A percentile compares a stretch with the other conserved stretches of the same genome.
Conservation (phyloP, 2,329 filamentous ascomycete species). For the Gaeumannomyces sp. region DNA sequence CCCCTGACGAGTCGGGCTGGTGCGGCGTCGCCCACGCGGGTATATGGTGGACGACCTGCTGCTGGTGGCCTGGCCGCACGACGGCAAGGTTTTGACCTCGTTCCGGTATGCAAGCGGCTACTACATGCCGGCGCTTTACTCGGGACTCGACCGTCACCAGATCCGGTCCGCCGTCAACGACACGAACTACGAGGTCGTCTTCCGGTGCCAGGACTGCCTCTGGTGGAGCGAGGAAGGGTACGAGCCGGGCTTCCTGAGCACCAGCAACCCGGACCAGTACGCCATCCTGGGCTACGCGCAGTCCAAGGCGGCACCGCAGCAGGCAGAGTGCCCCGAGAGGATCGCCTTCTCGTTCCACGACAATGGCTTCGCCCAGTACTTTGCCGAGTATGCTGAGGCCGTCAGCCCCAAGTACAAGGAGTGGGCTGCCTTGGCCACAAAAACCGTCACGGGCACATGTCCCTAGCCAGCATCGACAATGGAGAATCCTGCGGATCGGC, state of each 20-base stretch:
- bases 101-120: slow-evolving; percentile 55
- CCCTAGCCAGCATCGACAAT: not conserved
- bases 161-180: slow-evolving; percentile 52
- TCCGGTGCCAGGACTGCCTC: slow-evolving; percentile 55
- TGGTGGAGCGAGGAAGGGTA: slow-evolving; percentile 28
- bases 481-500: not conserved
- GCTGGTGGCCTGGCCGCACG: slow-evolving; percentile 50
- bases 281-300: slow-evolving; percentile 51
- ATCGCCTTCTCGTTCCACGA: slow-evolving; percentile 15
- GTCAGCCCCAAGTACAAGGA: slow-evolving; percentile 10
- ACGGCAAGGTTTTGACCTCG: slow-evolving; percentile 47
- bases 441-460: slow-evolving; percentile 3
- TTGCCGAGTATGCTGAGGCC: slow-evolving; percentile 12
- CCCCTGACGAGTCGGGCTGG: slow-evolving; percentile 44
- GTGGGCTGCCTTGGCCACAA: slow-evolving; percentile 13
- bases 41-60: slow-evolving; percentile 53
- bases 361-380: slow-evolving; percentile 19
- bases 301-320: slow-evolving; percentile 26
- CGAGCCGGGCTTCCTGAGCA: slow-evolving; percentile 35
- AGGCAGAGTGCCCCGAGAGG: slow-evolving; percentile 11
- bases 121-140: slow-evolving; percentile 50
- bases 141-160: slow-evolving; percentile 56
- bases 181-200: slow-evolving; percentile 56
- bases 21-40: slow-evolving; percentile 50
- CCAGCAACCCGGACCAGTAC: slow-evolving; percentile 27